phyloP scores from a whole-genome alignment of 441 rosid species.

The Populus trichocarpa region DNA sequence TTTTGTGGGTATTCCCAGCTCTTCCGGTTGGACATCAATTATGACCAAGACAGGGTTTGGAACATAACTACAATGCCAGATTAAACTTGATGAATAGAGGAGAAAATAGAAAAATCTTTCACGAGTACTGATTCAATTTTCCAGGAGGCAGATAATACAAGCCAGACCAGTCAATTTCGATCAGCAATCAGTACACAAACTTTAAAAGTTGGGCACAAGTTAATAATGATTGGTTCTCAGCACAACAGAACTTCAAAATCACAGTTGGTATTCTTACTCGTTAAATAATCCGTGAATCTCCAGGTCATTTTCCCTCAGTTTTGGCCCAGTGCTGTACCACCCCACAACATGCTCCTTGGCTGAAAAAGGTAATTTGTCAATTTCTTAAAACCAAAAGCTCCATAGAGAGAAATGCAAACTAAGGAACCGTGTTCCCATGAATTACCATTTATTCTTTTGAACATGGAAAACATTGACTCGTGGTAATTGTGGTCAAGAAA shows the following conservation, averaged over 20 bases:
- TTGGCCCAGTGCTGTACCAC: slow-evolving; percentile 91
- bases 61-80: slow-evolving; percentile 52
- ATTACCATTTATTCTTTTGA: slow-evolving; percentile 81
- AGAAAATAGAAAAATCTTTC: not conserved
- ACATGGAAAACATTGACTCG: slow-evolving; percentile 83
- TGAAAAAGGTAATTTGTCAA: slow-evolving; percentile 22
- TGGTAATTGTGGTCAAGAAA: slow-evolving; percentile 88
- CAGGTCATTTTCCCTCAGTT: slow-evolving; percentile 77
- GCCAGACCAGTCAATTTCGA: not conserved
- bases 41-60: slow-evolving; percentile 84
- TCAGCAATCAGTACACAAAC: not conserved
- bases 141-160: not conserved
- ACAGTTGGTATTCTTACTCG: slow-evolving; percentile 32
- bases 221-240: not conserved
- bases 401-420: not conserved
- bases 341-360: slow-evolving; percentile 96
- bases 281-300: slow-evolving; percentile 62
- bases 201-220: too few species aligned
- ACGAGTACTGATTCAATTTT: not conserved
- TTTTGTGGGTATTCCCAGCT: slow-evolving; percentile 80
- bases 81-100: slow-evolving; percentile 10
- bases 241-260: not conserved
- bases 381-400: slow-evolving; percentile 9
- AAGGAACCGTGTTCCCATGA: not conserved
- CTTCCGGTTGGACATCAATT: slow-evolving; percentile 81